These are phyloP conservation scores for Ilyonectria sp. DNA, from an alignment of 2,329 filamentous ascomycete species.

Conservation along the genomic window DNA sequence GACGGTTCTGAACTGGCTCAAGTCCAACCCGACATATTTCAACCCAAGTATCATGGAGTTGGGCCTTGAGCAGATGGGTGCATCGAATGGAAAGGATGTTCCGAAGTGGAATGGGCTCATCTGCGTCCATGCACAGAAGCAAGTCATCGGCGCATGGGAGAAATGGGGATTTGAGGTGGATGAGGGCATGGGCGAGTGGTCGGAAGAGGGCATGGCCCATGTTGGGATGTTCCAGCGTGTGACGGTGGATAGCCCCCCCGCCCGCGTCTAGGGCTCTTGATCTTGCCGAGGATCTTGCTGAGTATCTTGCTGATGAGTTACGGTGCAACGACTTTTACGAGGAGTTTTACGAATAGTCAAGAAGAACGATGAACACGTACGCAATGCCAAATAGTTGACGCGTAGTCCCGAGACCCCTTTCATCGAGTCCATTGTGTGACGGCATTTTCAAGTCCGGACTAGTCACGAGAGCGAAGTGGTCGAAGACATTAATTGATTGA, in stretches of 20 bases:
- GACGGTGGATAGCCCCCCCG: conserved; percentile 49
- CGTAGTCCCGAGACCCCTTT: neutral
- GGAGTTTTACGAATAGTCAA: conserved; percentile 4
- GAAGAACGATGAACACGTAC: conserved; percentile 1
- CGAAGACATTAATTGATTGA: conserved; percentile 51
- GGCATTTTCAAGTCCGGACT: neutral
- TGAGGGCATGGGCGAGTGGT: conserved; percentile 81
- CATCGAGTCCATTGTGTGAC: neutral
- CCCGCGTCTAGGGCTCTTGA: conserved; percentile 43
- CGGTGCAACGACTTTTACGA: conserved; percentile 14
- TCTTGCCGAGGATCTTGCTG: neutral
- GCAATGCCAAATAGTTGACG: neutral
- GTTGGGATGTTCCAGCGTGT: conserved; percentile 83
- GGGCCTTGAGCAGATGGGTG: conserved; percentile 61
- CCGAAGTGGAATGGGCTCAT: conserved; percentile 81
- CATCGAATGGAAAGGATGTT: conserved; percentile 57
- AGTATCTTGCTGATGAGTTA: conserved; percentile 10
- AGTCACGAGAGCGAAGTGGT: conserved; percentile 20
- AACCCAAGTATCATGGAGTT: conserved; percentile 63
- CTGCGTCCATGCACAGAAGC: conserved; percentile 84
- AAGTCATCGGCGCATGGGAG: conserved; percentile 76
- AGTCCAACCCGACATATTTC: conserved; percentile 70
- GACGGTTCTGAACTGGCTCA: conserved; percentile 78
- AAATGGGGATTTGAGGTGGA: conserved; percentile 83
- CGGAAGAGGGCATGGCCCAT: conserved; percentile 88